Conservation (phyloP, 371 early-diverging fungal species). For the Haplosporangium sp. region DNA sequence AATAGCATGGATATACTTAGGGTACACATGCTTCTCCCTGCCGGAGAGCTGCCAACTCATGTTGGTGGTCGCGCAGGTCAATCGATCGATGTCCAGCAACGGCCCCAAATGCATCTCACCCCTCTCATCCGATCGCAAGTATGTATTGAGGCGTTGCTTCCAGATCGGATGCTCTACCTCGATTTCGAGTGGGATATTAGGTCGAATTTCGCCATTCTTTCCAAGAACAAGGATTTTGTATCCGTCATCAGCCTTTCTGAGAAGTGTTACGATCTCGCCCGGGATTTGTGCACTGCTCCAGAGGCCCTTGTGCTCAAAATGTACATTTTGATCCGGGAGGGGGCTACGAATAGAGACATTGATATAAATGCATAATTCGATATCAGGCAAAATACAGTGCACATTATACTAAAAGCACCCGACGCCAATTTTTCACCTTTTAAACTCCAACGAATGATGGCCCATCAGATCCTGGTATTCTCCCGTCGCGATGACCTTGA, state of each 20-base stretch:
- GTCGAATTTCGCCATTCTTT: constrained; percentile 63
- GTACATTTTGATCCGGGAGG: constrained; percentile 12
- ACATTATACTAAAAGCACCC: background rate
- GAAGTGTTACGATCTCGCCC: constrained; percentile 37
- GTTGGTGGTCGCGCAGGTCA: constrained; percentile 20
- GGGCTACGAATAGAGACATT: constrained; percentile 18
- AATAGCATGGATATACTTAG: constrained; percentile 35
- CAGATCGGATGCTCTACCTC: constrained; percentile 49
- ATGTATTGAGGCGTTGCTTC: background rate
- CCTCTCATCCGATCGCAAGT: too few species aligned
- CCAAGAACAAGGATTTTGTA: constrained; percentile 60
- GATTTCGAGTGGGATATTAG: constrained; percentile 47
- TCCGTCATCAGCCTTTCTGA: constrained; percentile 42
- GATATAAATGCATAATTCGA: background rate
- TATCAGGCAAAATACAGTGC: background rate
- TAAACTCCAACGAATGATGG: constrained; percentile 10
- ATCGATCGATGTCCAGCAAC: constrained; percentile 39
- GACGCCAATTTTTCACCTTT: constrained; percentile 7
- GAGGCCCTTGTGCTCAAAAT: constrained; percentile 14
- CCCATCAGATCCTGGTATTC: constrained; percentile 16
- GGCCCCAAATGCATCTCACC: constrained; percentile 47
- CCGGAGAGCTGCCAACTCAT: constrained; percentile 25
- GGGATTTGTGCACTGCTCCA: constrained; percentile 15
- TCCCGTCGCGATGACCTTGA: constrained; percentile 50
- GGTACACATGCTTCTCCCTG: constrained; percentile 13